A percentile compares a stretch with the other conserved stretches of the same genome.
phyloP scores from a whole-genome alignment of 1,139 yeast genomes.

The Geotrichum australiense region DNA sequence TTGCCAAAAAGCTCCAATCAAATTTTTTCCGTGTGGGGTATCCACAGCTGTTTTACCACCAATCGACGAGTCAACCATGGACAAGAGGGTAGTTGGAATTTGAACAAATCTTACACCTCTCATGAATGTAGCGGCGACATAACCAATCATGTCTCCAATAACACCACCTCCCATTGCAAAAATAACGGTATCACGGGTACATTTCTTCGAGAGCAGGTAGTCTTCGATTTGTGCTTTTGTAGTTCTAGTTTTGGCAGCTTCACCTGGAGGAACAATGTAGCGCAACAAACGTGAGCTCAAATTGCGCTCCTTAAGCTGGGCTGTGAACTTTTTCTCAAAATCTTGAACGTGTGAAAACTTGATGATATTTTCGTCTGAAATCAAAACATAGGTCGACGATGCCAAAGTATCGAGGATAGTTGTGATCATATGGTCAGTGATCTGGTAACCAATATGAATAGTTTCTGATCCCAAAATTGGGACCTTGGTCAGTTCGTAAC shows the following conservation, averaged over 20 bases:
- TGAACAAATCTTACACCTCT: slow-evolving; percentile 94
- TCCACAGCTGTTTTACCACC: slow-evolving; percentile 99
- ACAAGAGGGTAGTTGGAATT: slow-evolving; percentile 84
- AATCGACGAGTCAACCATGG: slow-evolving; percentile 98
- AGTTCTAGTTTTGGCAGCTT: slow-evolving; percentile 76
- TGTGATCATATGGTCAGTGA: slow-evolving; percentile 66
- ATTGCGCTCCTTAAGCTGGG: slow-evolving; percentile 31
- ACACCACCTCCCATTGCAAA: slow-evolving; percentile 98
- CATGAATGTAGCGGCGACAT: slow-evolving; percentile 98
- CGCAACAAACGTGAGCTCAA: slow-evolving; percentile 54
- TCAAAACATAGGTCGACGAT: slow-evolving; percentile 86
- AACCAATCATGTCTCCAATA: slow-evolving; percentile 98
- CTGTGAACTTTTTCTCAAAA: slow-evolving; percentile 35
- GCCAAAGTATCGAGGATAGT: slow-evolving; percentile 57
- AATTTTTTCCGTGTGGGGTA: slow-evolving; percentile 94
- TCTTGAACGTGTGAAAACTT: slow-evolving; percentile 52
- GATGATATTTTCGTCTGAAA: slow-evolving; percentile 79
- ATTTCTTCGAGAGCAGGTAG: slow-evolving; percentile 72
- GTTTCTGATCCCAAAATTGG: slow-evolving; percentile 65
- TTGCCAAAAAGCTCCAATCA: slow-evolving; percentile 97
- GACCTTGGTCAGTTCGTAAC: slow-evolving; percentile 24
- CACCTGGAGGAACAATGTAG: slow-evolving; percentile 87
- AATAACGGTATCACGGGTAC: slow-evolving; percentile 93
- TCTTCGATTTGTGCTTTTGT: slow-evolving; percentile 95
- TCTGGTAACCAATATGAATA: slow-evolving; percentile 86